Base-by-base conservation (phyloP, 164 flowering plant species). In the Magnolia changhungtana region DNA sequence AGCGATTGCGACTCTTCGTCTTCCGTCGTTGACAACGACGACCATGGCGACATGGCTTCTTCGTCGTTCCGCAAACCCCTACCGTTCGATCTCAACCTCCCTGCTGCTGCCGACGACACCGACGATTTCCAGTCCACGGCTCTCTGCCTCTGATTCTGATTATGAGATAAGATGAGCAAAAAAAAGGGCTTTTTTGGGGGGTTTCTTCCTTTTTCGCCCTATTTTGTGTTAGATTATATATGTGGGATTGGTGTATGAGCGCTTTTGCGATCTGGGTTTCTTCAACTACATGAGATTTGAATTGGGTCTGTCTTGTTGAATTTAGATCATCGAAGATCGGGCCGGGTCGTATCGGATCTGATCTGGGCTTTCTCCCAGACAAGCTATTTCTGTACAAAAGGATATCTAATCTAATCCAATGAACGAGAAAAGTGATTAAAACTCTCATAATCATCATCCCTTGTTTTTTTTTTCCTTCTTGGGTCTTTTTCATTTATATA, bases 1-100 rank as follows among this genome's bases (percentile, higher is more conserved):
- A 93, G 98, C 77, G 95, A 93, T 75, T 93, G 96, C 66, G 98
- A 92, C 31, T 93, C 98, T 1, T 91, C 96, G 11, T 89, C 94
- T 1, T 89, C 96, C 50, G 96, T 93, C 23, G 76, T 93, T 7
- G 94, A 72, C 14, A 23, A 50, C 59, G 50, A 50, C 73, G 91
- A 75, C 45, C 45, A 3, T 1, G 85, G 79, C 16, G 87, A 82
- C 68, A 76, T 74, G 9, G 87, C 80, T 18, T 77, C 84, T 7
- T 24, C 92, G 24, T 80, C 87, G n/a, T 76, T 72, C 49, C 81
- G 87, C 50, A 86, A 84, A 16, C 73, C 77, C 27, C 74, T 87
- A 20, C 86, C 85, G 8, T 88, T 90, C 71, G 96, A 91, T 86
- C 90, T 91, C 61, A 91, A 91, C 21, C 69, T 80, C 27, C 79